Conservation (phyloP, 2,329 filamentous ascomycete genomes). For the Bipolaris oryzae region DNA sequence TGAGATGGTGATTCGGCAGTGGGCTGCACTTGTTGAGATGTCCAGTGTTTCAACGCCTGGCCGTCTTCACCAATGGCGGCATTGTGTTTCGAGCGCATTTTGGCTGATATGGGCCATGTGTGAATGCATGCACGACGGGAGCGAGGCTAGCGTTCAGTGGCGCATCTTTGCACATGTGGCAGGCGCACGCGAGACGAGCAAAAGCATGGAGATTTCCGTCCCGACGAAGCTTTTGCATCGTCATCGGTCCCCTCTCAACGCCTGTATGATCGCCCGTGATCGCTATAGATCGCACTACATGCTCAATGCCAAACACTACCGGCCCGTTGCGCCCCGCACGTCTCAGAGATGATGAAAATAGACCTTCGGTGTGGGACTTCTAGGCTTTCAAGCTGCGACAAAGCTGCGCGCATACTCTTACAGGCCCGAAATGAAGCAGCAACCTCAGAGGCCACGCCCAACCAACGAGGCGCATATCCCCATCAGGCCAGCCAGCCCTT, state of each 20-base stretch:
- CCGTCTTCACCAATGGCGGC: not conserved
- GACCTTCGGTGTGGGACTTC: not conserved
- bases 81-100: not conserved
- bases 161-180: slow-evolving; percentile 4
- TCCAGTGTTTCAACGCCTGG: slow-evolving; percentile 1
- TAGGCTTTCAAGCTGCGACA: slow-evolving; percentile 7
- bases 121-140: slow-evolving; percentile 4
- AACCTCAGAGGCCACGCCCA: slow-evolving; percentile 4
- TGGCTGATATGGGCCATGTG: not conserved
- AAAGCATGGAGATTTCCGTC: too few relatives aligned
- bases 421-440: slow-evolving; percentile 12
- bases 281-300: not conserved
- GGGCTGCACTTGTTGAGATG: not conserved
- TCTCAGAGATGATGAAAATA: slow-evolving; percentile 6
- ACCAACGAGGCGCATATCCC: slow-evolving; percentile 7
- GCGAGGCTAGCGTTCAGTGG: slow-evolving; percentile 3
- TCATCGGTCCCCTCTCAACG: not conserved
- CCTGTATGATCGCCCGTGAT: not conserved
- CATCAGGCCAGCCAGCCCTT: slow-evolving; percentile 15
- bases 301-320: slow-evolving; percentile 1
- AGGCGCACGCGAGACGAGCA: slow-evolving; percentile 10
- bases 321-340: slow-evolving; percentile 2
- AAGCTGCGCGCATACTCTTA: slow-evolving; percentile 13
- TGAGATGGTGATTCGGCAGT: not conserved
- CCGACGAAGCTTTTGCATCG: too few relatives aligned